Base-by-base conservation (phyloP, 1,284 basidiomycete species). In the Sanghuangporus weigelae region DNA sequence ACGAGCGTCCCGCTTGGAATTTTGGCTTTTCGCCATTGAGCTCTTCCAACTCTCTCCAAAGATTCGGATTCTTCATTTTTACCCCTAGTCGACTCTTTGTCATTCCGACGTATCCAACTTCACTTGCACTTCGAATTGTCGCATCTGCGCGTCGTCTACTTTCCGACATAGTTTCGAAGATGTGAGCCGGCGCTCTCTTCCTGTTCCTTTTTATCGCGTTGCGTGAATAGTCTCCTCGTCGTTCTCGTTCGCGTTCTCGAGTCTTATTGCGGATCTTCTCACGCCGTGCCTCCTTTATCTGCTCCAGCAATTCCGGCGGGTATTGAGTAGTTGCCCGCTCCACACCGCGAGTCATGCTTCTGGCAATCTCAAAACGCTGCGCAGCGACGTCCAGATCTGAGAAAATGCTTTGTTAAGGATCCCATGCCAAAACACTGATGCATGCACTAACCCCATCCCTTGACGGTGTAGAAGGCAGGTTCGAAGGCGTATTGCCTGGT, bases 201-300 rank as follows among this genome's bases (percentile, higher is more conserved):
- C 78, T 73, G 69, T 76, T 75, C 35, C 84, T 81, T 58, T 68
- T 69, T 11, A 82, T 68, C 1, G 84, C 84, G n/a, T 76, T 70
- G 0, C 68, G 68, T 5, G 82, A 75, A 21, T 86, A 72, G 69
- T 87, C 85, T 0, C 90, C 91, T 0, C 78, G 76, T 1, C 80
- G 77, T 70, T 89, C 87, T 1, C 87, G 81, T 64, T 78, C 76
- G 1, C 74, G 76, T 69, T 86, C 84, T 3, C 79, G 78, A 1
- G 84, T 86, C 73, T 86, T 87, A 73, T 90, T 88, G 10, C 71
- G 75, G 21, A 86, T 75, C 66, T 83, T 85, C 67, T 82, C 82
- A 16, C 76, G 75, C 1, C 86, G 81, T 0, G 88, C 89, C 19
- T 76, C 76, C 55, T 80, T 76, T 56, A 87, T 77, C 40, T 73